Conservation (phyloP, 2,329 filamentous ascomycete species). For the Pezicula carpinea region DNA sequence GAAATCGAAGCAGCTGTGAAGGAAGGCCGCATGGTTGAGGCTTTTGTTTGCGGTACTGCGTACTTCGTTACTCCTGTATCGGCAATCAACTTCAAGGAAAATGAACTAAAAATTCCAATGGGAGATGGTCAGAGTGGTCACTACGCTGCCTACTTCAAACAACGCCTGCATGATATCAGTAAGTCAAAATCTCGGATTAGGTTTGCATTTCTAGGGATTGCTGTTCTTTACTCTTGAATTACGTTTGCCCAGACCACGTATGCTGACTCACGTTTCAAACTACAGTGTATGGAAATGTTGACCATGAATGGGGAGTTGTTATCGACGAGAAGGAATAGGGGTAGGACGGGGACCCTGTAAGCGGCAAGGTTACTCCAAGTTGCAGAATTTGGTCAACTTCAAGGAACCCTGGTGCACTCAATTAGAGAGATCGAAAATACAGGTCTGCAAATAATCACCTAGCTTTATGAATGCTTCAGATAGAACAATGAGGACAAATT, state of each 20-base stretch:
- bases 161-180: conserved; percentile 64
- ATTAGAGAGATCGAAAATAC: too few species aligned
- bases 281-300: conserved; percentile 67
- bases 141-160: conserved; percentile 57
- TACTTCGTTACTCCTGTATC: conserved; percentile 69
- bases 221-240: too few species aligned
- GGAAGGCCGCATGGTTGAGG: conserved; percentile 75
- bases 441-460: too few species aligned
- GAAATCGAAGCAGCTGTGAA: conserved; percentile 68
- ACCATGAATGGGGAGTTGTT: conserved; percentile 66
- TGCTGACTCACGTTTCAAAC: too few species aligned
- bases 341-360: neutral
- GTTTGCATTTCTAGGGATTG: too few species aligned
- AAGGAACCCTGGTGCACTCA: too few species aligned
- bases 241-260: too few species aligned
- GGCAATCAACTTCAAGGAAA: conserved; percentile 61
- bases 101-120: conserved; percentile 59
- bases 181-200: too few species aligned
- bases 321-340: conserved; percentile 50
- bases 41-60: conserved; percentile 85
- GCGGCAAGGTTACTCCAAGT: too few species aligned
- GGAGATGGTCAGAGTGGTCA: conserved; percentile 46
- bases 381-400: too few species aligned
- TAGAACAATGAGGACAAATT: too few species aligned
- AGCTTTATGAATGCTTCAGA: too few species aligned